A percentile compares a stretch with the other conserved stretches of the same genome.
Evolutionary conservation across 108 stramenopile genomes (phyloP).

Genomic region (Fragilaria radians): DNA sequence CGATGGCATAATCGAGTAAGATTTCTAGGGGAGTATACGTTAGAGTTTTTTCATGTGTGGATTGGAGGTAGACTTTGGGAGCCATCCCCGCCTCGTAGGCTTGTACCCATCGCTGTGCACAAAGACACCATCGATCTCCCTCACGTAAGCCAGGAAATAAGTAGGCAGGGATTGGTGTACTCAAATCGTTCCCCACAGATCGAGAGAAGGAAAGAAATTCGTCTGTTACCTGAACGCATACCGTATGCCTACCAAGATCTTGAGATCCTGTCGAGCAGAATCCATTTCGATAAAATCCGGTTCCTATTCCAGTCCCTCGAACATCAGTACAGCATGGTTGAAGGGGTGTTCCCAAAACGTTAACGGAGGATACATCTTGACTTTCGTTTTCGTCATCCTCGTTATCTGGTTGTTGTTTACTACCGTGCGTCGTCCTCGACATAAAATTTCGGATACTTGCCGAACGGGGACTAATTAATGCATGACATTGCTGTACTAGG

Average conservation of each 20-base stretch:
- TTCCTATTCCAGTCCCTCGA: slow-evolving; percentile 56
- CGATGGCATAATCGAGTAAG: slow-evolving; percentile 50
- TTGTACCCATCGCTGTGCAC: slow-evolving; percentile 81
- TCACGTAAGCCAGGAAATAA: slow-evolving; percentile 73
- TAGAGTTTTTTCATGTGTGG: slow-evolving; percentile 81
- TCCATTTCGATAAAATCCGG: slow-evolving; percentile 82
- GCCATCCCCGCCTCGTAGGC: slow-evolving; percentile 64
- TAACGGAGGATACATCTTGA: slow-evolving; percentile 14
- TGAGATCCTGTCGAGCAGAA: slow-evolving; percentile 68
- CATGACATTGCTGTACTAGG: too few species aligned
- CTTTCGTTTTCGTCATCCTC: too few species aligned
- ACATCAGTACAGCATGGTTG: slow-evolving; percentile 64
- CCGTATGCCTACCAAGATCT: slow-evolving; percentile 78
- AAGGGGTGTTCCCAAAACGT: slow-evolving; percentile 64
- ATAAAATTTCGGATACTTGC: too few species aligned
- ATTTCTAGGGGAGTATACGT: slow-evolving; percentile 50
- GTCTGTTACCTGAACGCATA: slow-evolving; percentile 69
- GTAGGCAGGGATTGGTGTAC: slow-evolving; percentile 65
- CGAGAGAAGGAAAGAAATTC: slow-evolving; percentile 64
- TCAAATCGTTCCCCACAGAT: slow-evolving; percentile 74
- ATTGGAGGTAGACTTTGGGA: slow-evolving; percentile 51
- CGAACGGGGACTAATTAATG: too few species aligned
- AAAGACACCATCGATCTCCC: slow-evolving; percentile 84
- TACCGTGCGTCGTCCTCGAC: too few species aligned
- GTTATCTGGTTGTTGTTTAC: too few species aligned